Base-by-base conservation (phyloP, 1,284 basidiomycete genomes). In the Amylostereum areolatum region DNA sequence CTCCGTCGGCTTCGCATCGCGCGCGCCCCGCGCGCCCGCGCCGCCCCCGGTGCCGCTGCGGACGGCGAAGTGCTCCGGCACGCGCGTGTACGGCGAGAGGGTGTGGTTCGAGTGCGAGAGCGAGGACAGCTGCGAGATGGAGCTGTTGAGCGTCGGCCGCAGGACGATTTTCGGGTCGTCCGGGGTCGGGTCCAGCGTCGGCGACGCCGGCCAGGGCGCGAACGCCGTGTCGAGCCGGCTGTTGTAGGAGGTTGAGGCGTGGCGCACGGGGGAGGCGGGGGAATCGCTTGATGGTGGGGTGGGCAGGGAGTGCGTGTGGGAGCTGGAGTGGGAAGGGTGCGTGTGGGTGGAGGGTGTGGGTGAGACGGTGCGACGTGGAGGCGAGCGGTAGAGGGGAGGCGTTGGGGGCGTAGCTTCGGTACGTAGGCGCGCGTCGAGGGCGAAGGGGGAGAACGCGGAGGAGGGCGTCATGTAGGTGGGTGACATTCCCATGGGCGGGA, bases 51-150 rank as follows among this genome's bases (percentile, higher is more conserved):
- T 44, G 77, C 87, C 2, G 89, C 92, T 35, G 27, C 92, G 78
- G 3, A 95, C 91, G 4, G 92, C 91, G 62, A 94, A 94, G 67
- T 96, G 92, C 54, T 89, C 84, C 41, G 92, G 74, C 5, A 85
- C 85, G 44, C 91, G 80, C 8, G 93, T 95, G 65, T 93, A 96
- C 0, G 93, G 93, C 1, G 88, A 92, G 2, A 97, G 71, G 0
- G 93, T 97, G 61, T 95, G 92, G 57, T 95, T 91, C 2, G 90
- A 92, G 55, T 86, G 78, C 25, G 81, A 85, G 48, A 97, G 78
- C 2, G 89, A 89, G 18, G 89, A 85, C 18, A 97, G 73, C 54
- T 94, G 89, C 45, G 86, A 87, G 25, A 95, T 75, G 6, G 83
- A 81, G 59, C 83, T 83, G 69, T 89, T 91, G 48, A 81, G 59